These are phyloP conservation scores for Ceratocystis cacaofunesta DNA, from an alignment of 2,329 filamentous ascomycete species.

Conservation along the genomic window DNA sequence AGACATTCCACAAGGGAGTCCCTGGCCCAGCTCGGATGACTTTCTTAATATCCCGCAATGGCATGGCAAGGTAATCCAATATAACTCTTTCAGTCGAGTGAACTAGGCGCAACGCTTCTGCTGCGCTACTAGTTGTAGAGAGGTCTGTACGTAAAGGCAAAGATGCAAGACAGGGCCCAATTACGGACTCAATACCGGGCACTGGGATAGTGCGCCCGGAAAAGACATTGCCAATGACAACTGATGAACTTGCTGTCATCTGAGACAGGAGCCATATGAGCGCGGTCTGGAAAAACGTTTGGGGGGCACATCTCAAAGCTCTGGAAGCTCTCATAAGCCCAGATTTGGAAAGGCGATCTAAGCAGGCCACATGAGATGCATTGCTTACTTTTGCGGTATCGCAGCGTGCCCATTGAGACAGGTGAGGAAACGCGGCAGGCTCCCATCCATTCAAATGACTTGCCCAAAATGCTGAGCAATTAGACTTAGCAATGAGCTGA, in stretches of 20 bases:
- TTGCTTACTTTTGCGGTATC: not conserved
- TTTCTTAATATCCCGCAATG: constrained; percentile 56
- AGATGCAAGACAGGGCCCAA: constrained; percentile 68
- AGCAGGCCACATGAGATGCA: not conserved
- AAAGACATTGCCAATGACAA: constrained; percentile 63
- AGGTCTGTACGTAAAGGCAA: constrained; percentile 56
- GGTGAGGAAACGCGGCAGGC: not conserved
- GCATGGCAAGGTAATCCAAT: constrained; percentile 47
- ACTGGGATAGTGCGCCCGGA: constrained; percentile 69
- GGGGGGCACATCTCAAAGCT: not conserved
- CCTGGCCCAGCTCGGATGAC: constrained; percentile 38
- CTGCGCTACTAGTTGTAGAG: constrained; percentile 33
- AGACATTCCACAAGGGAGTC: constrained; percentile 53
- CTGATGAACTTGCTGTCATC: constrained; percentile 49
- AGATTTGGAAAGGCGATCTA: not conserved
- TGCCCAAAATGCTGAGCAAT: constrained; percentile 7
- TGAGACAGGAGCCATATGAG: constrained; percentile 49
- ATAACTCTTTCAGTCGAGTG: constrained; percentile 51
- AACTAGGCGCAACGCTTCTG: constrained; percentile 47
- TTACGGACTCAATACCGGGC: constrained; percentile 50
- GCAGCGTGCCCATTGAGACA: not conserved
- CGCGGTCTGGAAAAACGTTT: constrained; percentile 54
- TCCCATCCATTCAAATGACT: constrained; percentile 2
- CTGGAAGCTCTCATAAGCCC: not conserved
- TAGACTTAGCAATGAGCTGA: not conserved